Evolutionary conservation across 306 rosid species (phyloP).

Genomic region (Ochetophila trinervis): DNA sequence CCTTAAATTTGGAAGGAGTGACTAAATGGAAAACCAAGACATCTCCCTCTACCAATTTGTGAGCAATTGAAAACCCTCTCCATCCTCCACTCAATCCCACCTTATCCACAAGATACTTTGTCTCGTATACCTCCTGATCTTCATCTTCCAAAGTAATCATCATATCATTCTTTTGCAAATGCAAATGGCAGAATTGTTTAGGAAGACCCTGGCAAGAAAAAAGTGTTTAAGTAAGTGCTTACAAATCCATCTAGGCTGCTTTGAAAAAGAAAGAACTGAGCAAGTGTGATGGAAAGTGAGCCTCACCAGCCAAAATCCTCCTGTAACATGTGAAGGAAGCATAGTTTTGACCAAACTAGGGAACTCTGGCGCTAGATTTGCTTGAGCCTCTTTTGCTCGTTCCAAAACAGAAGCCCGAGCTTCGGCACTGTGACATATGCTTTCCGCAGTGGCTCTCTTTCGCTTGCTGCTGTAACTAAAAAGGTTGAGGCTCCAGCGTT

Average conservation of each 20-base stretch:
- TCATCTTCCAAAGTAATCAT: conserved; percentile 49
- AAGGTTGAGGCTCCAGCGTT: conserved; percentile 3
- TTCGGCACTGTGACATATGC: conserved; percentile 1
- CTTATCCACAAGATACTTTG: conserved; percentile 39
- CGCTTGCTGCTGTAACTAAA: conserved; percentile 18
- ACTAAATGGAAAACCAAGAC: conserved; percentile 38
- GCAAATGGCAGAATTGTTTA: conserved; percentile 28
- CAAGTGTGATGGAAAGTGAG: not conserved
- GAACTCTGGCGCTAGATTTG: conserved; percentile 27
- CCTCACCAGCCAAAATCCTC: conserved; percentile 58
- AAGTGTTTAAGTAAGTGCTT: not conserved
- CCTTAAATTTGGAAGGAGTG: conserved; percentile 43
- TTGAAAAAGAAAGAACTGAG: not conserved
- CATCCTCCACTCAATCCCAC: conserved; percentile 52
- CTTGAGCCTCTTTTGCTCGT: conserved; percentile 38
- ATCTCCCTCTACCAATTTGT: conserved; percentile 38
- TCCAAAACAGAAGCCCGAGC: conserved; percentile 11
- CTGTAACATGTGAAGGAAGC: conserved; percentile 45
- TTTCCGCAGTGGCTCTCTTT: conserved; percentile 20
- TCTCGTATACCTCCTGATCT: conserved; percentile 21
- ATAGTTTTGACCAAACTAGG: conserved; percentile 39
- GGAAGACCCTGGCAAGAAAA: conserved; percentile 47
- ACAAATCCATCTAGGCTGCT: not conserved
- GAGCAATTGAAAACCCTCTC: conserved; percentile 43
- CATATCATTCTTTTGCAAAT: conserved; percentile 44